Conservation (phyloP, 495 filamentous ascomycete genomes). For the Bombardia bombarda region DNA sequence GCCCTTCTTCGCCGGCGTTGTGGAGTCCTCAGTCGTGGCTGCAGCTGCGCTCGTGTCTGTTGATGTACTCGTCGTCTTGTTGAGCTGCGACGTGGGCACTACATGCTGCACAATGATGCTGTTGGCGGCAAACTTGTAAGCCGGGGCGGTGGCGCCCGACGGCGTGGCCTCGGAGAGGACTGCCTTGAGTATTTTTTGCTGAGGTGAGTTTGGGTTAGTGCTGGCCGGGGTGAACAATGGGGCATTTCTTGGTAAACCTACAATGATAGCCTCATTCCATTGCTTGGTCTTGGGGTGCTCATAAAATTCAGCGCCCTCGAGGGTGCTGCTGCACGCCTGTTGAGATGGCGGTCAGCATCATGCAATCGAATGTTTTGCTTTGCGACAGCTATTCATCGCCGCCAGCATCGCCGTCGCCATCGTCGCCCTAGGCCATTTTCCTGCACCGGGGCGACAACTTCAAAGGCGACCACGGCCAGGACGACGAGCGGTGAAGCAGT, state of each 20-base stretch:
- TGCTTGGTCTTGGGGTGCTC: conserved; percentile 68
- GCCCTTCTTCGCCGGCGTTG: conserved; percentile 41
- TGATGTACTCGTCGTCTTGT: conserved; percentile 38
- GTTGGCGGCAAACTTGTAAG: conserved; percentile 90
- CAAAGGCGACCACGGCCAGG: neutral
- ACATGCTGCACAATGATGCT: conserved; percentile 96
- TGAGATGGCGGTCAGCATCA: too few relatives aligned
- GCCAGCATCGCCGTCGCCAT: too few relatives aligned
- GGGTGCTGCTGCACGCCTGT: conserved; percentile 75
- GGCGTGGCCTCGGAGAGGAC: conserved; percentile 77
- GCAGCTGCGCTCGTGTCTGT: conserved; percentile 26
- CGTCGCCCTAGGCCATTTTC: too few relatives aligned
- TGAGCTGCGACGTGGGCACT: conserved; percentile 44
- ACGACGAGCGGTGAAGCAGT: conserved; percentile 1
- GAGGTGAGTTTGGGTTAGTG: conserved; percentile 2
- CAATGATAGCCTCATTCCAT: conserved; percentile 92
- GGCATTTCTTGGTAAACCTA: conserved; percentile 33
- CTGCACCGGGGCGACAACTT: too few relatives aligned
- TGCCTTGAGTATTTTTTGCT: conserved; percentile 81
- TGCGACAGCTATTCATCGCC: too few relatives aligned
- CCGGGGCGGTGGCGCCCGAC: conserved; percentile 32
- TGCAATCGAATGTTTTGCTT: too few relatives aligned
- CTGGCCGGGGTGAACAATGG: neutral
- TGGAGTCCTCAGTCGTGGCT: conserved; percentile 24
- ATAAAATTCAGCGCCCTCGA: conserved; percentile 65